Evolutionary conservation across 2,329 filamentous ascomycete species (phyloP), one percentile per base, ranked within the genome.

Genomic region (Thelonectria rubi): DNA sequence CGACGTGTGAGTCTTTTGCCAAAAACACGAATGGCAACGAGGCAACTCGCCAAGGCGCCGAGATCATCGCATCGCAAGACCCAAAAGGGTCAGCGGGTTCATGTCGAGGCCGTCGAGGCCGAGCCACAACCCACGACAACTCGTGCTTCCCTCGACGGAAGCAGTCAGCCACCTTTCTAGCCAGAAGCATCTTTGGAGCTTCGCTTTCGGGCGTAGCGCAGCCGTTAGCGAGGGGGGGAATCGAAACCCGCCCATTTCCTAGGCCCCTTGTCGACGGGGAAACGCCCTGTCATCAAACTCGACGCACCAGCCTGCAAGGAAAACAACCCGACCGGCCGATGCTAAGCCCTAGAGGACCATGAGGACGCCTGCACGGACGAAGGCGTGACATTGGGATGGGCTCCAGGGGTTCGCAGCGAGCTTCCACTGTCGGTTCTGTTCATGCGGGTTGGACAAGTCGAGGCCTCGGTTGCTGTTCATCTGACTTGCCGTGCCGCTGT

Each of bases 291-390:
- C 55, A 57, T 50, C 37, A 50, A 45, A 57, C 45, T 42, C 37
- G 26, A 30, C 30, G 34, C 43, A 42, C 15, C 53, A 37, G 46
- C 46, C 34, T 47, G 55, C 24, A 30, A 24, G 54, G 17, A 50
- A 48, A 34, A 34, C 32, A 34, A 34, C 32, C 32, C 32, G 32
- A 48, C 46, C 15, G 39, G 14, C 46, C 34, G 54, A 40, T 47
- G 48, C 55, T 57, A 57, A 57, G 47, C 55, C 55, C 47, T 50
- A 45, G 49, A 43, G 17, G 34, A 34, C n/a, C n/a, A n/a, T n/a
- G n/a, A n/a, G n/a, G 40, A 43, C n/a, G 11, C 11, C 11, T 39
- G 17, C 37, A 48, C 39, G 39, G 40, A 42, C 26, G 24, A n/a
- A 37, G 39, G 47, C 24, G 40, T 7, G 30, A 45, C 39, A 55